Evolutionary conservation across 2,329 filamentous ascomycete species (phyloP).

Genomic region (Neofusicoccum cordaticola): DNA sequence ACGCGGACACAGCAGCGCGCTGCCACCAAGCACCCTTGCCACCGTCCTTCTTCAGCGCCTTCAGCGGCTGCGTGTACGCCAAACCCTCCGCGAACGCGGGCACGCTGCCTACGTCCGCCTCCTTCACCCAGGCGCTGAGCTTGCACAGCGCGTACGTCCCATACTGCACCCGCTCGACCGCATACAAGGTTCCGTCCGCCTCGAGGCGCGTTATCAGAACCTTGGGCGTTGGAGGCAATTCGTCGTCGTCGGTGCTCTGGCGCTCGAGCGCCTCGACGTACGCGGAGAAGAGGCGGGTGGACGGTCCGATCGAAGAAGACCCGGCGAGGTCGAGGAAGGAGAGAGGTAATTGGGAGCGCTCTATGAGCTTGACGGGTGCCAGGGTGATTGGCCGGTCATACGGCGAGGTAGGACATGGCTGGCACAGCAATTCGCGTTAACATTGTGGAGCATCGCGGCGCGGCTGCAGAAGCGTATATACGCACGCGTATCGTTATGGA

Average conservation of each 20-base stretch:
- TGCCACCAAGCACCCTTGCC: slow-evolving; percentile 32
- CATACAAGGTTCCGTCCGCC: slow-evolving; percentile 70
- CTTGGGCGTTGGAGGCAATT: slow-evolving; percentile 17
- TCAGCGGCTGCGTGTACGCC: slow-evolving; percentile 51
- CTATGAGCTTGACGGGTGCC: slow-evolving; percentile 34
- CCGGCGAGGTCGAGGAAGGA: slow-evolving; percentile 35
- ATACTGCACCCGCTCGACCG: slow-evolving; percentile 64
- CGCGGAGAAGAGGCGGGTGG: slow-evolving; percentile 33
- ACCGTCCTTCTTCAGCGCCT: neutral
- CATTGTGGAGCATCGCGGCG: neutral
- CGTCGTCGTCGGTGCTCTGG: slow-evolving; percentile 16
- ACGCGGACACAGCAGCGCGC: slow-evolving; percentile 25
- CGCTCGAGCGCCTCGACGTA: slow-evolving; percentile 33
- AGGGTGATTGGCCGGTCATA: slow-evolving; percentile 31
- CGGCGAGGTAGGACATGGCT: slow-evolving; percentile 30
- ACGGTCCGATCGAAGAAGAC: slow-evolving; percentile 23
- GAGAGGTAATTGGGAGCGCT: slow-evolving; percentile 36
- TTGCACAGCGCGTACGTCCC: slow-evolving; percentile 67
- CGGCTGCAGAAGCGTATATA: neutral
- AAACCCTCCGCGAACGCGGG: slow-evolving; percentile 48
- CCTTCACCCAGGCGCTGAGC: slow-evolving; percentile 64
- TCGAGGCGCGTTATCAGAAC: slow-evolving; percentile 36
- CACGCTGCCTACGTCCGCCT: slow-evolving; percentile 36
- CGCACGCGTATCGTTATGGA: slow-evolving; percentile 16
- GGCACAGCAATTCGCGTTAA: neutral